A percentile compares a stretch with the other conserved stretches of the same genome.
These are phyloP conservation scores for Pseudogymnoascus sp. DNA, from an alignment of 2,329 filamentous ascomycete species.

Conservation along the genomic window DNA sequence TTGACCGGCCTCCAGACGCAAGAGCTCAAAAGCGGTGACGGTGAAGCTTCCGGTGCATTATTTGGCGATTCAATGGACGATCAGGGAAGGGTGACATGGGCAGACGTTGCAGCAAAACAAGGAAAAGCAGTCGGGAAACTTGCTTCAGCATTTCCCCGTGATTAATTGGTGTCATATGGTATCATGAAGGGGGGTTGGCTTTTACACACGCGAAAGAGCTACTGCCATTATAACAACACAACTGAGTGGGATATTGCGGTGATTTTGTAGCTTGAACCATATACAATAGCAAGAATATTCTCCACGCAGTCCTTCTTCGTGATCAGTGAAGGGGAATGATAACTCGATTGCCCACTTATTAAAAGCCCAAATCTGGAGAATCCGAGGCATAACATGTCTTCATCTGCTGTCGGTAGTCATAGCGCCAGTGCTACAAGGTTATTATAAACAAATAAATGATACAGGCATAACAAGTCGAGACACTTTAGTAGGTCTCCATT, in stretches of 20 bases:
- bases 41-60: neutral
- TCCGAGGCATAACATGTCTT: neutral
- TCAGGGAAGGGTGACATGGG: neutral
- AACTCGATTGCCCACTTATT: neutral
- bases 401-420: neutral
- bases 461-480: neutral
- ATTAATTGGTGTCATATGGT: neutral
- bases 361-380: neutral
- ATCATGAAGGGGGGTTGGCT: neutral
- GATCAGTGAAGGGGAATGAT: neutral
- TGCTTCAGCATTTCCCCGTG: neutral
- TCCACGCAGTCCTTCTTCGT: neutral
- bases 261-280: neutral
- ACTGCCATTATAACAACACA: neutral
- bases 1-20: neutral
- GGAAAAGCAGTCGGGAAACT: neutral
- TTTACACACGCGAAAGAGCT: neutral
- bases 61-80: neutral
- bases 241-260: neutral
- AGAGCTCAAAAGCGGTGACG: neutral
- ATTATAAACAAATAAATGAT: neutral
- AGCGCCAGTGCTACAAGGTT: too few relatives aligned
- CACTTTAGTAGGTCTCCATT: neutral
- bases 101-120: neutral
- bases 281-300: neutral